These are phyloP conservation scores for Citrus mangshanensis DNA, from an alignment of 345 rosid species.

Conservation along the genomic window DNA sequence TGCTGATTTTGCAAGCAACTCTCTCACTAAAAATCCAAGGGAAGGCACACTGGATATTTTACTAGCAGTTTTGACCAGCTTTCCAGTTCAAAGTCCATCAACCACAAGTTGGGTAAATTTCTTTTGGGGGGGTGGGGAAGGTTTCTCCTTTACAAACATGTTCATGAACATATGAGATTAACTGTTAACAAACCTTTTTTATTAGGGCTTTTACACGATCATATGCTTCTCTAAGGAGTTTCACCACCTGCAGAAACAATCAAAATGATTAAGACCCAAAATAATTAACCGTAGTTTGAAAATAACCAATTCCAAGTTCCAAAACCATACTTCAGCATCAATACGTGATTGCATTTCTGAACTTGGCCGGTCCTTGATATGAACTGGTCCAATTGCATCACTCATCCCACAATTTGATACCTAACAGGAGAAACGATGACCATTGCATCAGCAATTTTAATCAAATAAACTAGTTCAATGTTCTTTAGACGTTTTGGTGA, in stretches of 20 bases:
- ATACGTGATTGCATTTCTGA: conserved; percentile 96
- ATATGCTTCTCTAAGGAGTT: conserved; percentile 90
- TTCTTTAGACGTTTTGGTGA: background rate
- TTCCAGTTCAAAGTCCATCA: background rate
- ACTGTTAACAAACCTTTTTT: conserved; percentile 56
- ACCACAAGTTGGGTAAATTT: background rate
- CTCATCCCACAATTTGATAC: conserved; percentile 97
- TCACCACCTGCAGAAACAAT: conserved; percentile 64
- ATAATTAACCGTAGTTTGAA: background rate
- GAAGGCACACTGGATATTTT: background rate
- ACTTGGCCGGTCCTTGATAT: conserved; percentile 89
- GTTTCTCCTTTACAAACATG: background rate
- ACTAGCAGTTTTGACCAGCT: background rate
- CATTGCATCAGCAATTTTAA: background rate
- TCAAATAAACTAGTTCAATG: background rate
- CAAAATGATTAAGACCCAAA: conserved; percentile 12
- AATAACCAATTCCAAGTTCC: background rate
- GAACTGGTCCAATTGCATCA: conserved; percentile 84
- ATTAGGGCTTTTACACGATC: conserved; percentile 81
- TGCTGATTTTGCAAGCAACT: background rate
- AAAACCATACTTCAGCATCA: conserved; percentile 76
- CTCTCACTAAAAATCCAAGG: background rate
- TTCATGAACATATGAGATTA: background rate
- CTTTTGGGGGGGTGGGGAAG: background rate
- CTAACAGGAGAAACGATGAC: conserved; percentile 24